Conservation (phyloP, 192 early-diverging fungal genomes). For the Powellomyces hirtus region DNA sequence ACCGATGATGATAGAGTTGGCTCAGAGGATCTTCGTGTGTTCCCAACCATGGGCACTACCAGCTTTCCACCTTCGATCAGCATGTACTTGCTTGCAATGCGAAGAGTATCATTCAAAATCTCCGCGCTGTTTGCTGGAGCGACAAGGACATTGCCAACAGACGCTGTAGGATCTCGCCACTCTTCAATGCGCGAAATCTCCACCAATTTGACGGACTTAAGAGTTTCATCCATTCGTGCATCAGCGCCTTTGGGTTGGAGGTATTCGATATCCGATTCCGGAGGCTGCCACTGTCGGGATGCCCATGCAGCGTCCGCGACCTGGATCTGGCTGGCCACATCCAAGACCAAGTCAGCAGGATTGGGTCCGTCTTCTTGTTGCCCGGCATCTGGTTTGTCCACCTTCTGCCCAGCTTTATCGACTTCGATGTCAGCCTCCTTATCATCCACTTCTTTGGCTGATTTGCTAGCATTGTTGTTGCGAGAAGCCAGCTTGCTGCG, state of each 20-base stretch:
- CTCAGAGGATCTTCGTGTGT: not conserved
- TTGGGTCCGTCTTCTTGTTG: conserved; percentile 4
- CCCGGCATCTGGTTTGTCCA: not conserved
- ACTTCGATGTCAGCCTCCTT: not conserved
- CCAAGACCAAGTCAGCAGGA: conserved; percentile 33
- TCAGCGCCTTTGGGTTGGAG: too few species aligned
- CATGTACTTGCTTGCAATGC: not conserved
- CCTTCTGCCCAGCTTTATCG: not conserved
- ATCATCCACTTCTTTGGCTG: not conserved
- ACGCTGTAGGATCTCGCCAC: not conserved
- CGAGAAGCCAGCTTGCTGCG: not conserved
- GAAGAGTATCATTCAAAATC: not conserved
- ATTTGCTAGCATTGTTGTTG: not conserved
- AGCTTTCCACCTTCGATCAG: not conserved
- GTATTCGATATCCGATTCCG: not conserved
- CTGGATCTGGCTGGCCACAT: conserved; percentile 19
- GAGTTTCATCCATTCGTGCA: not conserved
- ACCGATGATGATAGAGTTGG: not conserved
- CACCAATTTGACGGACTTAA: not conserved
- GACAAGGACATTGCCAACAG: not conserved
- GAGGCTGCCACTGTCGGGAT: conserved; percentile 1
- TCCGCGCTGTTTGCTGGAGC: not conserved
- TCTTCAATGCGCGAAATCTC: not conserved
- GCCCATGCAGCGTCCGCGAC: conserved; percentile 5
- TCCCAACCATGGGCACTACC: not conserved